These are phyloP conservation scores for Ustilago curta DNA, from an alignment of 1,284 basidiomycete species.

Conservation along the genomic window DNA sequence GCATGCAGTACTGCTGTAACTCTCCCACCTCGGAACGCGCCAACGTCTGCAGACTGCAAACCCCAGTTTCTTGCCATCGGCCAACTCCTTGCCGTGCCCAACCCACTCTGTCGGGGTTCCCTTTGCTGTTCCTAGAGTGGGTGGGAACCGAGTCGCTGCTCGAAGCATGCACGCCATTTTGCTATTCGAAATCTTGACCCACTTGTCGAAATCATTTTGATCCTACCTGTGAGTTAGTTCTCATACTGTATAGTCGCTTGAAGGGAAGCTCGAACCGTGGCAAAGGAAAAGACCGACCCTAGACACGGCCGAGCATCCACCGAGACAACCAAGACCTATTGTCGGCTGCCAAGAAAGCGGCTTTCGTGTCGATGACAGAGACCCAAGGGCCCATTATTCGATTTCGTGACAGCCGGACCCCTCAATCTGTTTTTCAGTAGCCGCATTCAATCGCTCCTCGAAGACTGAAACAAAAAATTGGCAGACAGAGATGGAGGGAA, in stretches of 20 bases:
- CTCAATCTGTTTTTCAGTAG: conserved; percentile 13
- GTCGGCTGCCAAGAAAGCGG: neutral
- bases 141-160: no score
- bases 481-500: no score
- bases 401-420: conserved; percentile 19
- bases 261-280: neutral
- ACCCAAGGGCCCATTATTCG: conserved; percentile 3
- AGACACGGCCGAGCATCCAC: conserved; percentile 23
- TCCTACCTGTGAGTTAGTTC: neutral
- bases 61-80: no score
- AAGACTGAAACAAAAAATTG: neutral
- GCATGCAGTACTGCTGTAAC: neutral
- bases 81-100: no score
- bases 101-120: no score
- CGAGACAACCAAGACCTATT: conserved; percentile 4
- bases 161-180: no score
- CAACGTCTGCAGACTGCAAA: no score
- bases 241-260: neutral
- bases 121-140: no score
- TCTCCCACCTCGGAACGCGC: neutral
- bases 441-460: neutral
- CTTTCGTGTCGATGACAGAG: neutral
- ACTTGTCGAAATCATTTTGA: neutral
- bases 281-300: neutral
- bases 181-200: neutral